These are phyloP conservation scores for Venturia nashicola DNA, from an alignment of 2,329 filamentous ascomycete genomes.

Conservation along the genomic window DNA sequence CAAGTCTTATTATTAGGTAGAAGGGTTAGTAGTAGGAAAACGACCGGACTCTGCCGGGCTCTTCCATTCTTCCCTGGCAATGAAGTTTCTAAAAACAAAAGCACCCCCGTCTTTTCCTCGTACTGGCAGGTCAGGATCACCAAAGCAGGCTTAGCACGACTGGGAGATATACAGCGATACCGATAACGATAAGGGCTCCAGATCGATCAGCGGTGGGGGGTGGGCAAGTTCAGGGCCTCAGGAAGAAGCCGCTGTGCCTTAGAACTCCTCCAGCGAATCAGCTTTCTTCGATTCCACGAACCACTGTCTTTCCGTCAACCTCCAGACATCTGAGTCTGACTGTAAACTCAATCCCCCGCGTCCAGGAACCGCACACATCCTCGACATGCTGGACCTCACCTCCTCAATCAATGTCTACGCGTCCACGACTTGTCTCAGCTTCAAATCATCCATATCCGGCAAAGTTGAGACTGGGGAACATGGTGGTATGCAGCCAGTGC, in stretches of 20 bases:
- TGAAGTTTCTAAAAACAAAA: background rate
- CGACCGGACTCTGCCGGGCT: background rate
- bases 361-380: background rate
- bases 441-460: background rate
- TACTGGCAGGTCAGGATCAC: background rate
- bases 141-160: background rate
- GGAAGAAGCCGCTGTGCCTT: background rate
- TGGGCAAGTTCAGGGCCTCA: background rate
- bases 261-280: background rate
- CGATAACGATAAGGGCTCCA: background rate
- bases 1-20: no score
- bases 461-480: background rate
- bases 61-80: background rate
- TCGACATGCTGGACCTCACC: background rate
- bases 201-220: background rate
- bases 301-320: background rate
- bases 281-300: no score
- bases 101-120: background rate
- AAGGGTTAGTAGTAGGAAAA: no score
- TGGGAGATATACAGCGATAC: background rate
- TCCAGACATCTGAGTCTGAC: background rate
- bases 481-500: constrained; percentile 1
- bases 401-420: background rate
- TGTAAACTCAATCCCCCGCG: background rate
- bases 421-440: background rate